Evolutionary conservation across 768 basidiomycete genomes (phyloP), one percentile per base, ranked within the genome.

Genomic region (Pleurotus citrinopileatus): DNA sequence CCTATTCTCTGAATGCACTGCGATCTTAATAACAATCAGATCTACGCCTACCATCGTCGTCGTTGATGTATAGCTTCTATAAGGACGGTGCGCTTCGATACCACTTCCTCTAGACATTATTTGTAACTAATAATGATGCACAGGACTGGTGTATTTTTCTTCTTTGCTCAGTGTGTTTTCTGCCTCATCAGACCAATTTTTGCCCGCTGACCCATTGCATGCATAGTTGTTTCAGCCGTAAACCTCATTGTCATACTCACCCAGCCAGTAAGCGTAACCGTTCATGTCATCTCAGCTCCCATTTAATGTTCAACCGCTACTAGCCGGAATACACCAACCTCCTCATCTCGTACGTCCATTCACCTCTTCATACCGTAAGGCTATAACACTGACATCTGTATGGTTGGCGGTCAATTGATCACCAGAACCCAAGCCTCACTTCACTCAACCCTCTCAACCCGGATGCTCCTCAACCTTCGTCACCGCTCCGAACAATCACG

Each of bases 211-310:
- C 6, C 20, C n/a, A n/a, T 25, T 22, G 20, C 17, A 34, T 34
- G 12, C 3, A 15, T 15, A 51, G 48, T 20, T 19, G 34, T 37
- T 8, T 51, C 48, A 9, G 23, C n/a, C 10, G 25, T 51, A 9
- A 51, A 51, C 34, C 34, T 51, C 8, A 23, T 51, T n/a, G 23
- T 51, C n/a, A 51, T 37, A 19, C 32, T 51, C 34, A 51, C 48
- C 22, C 48, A 51, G 23, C 48, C 48, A n/a, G 48, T 47, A 19
- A 27, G 45, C 29, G 13, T 27, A 6, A 8, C 29, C 26, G 15
- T n/a, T n/a, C n/a, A n/a, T n/a, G n/a, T n/a, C n/a, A n/a, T n/a
- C n/a, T n/a, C n/a, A n/a, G n/a, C n/a, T n/a, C n/a, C n/a, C n/a
- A n/a, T n/a, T n/a, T n/a, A n/a, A n/a, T n/a, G n/a, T n/a, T n/a